Evolutionary conservation across 83 land plant genomes (phyloP).

Genomic region (Isoetes engelmannii): DNA sequence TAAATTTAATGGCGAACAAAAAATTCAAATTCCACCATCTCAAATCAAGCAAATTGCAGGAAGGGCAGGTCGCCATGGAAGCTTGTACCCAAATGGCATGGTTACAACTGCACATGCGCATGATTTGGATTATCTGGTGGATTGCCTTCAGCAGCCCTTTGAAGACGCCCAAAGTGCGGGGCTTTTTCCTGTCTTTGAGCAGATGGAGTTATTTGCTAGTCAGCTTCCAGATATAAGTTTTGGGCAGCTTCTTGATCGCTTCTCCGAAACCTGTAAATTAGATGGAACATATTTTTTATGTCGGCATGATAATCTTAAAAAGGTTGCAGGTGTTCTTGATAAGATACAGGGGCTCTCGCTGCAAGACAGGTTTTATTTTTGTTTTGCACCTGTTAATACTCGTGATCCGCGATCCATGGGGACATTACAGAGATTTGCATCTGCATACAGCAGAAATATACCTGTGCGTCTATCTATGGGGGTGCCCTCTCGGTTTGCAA

Average conservation of each 20-base stretch:
- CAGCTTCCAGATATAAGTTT: slow-evolving; percentile 45
- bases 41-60: slow-evolving; percentile 95
- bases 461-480: slow-evolving; percentile 51
- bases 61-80: slow-evolving; percentile 78
- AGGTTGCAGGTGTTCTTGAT: slow-evolving; percentile 68
- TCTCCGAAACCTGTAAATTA: slow-evolving; percentile 47
- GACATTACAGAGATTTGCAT: slow-evolving; percentile 57
- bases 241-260: slow-evolving; percentile 52
- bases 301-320: slow-evolving; percentile 48
- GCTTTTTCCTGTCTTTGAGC: slow-evolving; percentile 77
- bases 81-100: slow-evolving; percentile 59
- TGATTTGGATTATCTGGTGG: slow-evolving; percentile 58
- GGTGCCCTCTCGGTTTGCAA: slow-evolving; percentile 55
- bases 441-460: slow-evolving; percentile 40
- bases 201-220: slow-evolving; percentile 67
- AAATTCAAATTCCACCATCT: slow-evolving; percentile 52
- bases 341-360: slow-evolving; percentile 55
- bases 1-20: slow-evolving; percentile 67
- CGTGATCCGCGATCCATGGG: slow-evolving; percentile 67
- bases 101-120: slow-evolving; percentile 50
- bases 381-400: slow-evolving; percentile 74
- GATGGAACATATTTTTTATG: slow-evolving; percentile 80
- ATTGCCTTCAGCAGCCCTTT: slow-evolving; percentile 71
- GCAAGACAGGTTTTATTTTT: slow-evolving; percentile 62
- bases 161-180: slow-evolving; percentile 53